A percentile compares a stretch with the other conserved stretches of the same genome.
Conservation (phyloP, 208 protist genomes). For the Crithidia bombi region DNA sequence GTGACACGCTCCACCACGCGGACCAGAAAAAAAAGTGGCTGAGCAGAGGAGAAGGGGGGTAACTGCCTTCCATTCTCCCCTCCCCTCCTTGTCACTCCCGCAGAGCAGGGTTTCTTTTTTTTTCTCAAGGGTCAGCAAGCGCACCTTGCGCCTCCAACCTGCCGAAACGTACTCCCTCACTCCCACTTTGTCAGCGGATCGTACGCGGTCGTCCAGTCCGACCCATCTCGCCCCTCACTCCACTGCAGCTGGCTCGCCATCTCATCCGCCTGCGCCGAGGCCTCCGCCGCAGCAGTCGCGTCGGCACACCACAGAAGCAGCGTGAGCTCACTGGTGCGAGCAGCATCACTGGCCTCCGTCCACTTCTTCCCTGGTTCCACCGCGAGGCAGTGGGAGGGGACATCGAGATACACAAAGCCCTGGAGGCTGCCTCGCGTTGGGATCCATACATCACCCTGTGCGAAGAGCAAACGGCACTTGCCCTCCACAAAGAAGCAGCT, state of each 20-base stretch:
- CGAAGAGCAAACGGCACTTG: slow-evolving; percentile 38
- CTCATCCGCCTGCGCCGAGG: slow-evolving; percentile 12
- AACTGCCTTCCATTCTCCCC: too few relatives aligned
- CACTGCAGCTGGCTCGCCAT: slow-evolving; percentile 41
- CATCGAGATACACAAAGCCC: slow-evolving; percentile 44
- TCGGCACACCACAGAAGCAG: slow-evolving; percentile 42
- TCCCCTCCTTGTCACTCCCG: too few relatives aligned
- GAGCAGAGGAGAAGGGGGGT: too few relatives aligned
- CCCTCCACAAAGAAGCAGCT: slow-evolving; percentile 33
- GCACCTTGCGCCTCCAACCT: too few relatives aligned
- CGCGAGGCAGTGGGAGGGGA: slow-evolving; percentile 43
- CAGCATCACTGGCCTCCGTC: slow-evolving; percentile 9
- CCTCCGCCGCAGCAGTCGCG: slow-evolving; percentile 1
- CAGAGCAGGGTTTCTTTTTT: slow-evolving; percentile 10
- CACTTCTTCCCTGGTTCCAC: slow-evolving; percentile 50
- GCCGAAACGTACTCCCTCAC: slow-evolving; percentile 1
- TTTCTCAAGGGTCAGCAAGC: too few relatives aligned
- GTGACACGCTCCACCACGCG: too few relatives aligned
- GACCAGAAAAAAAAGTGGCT: too few relatives aligned
- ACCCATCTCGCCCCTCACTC: slow-evolving; percentile 30
- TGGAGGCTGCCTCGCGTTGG: slow-evolving; percentile 40
- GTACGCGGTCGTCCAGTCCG: slow-evolving; percentile 22
- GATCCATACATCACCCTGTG: slow-evolving; percentile 55
- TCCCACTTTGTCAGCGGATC: slow-evolving; percentile 51
- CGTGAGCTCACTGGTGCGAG: slow-evolving; percentile 37